Conservation (phyloP, 208 protist genomes). For the Entamoeba dispar region DNA sequence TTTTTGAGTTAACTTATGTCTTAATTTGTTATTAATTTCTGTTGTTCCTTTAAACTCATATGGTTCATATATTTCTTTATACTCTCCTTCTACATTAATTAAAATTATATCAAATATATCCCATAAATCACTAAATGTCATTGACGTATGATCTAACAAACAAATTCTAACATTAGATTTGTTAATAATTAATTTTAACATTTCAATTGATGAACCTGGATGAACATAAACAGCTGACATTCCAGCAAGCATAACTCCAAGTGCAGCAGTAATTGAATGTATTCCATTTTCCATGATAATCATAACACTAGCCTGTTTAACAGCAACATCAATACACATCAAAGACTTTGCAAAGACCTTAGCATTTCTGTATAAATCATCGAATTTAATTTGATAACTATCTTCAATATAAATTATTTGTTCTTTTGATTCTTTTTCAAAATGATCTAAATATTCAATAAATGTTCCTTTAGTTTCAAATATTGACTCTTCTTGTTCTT, state of each 20-base stretch:
- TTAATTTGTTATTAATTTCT: neutral
- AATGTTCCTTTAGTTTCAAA: neutral
- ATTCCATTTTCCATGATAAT: neutral
- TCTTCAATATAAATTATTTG: neutral
- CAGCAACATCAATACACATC: neutral
- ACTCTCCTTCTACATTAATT: neutral
- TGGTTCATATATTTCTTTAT: neutral
- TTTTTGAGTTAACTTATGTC: neutral
- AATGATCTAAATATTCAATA: neutral
- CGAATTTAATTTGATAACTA: neutral
- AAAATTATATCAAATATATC: neutral
- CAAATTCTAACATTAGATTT: neutral
- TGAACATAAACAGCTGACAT: neutral
- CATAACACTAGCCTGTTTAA: neutral
- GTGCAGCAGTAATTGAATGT: neutral
- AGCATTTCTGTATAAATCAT: neutral
- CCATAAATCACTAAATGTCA: neutral
- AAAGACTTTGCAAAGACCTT: neutral
- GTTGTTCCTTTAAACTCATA: neutral
- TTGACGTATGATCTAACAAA: neutral
- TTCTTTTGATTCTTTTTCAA: neutral
- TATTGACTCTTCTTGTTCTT: neutral
- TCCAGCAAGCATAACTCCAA: neutral
- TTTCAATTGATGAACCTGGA: neutral
- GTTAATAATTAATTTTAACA: neutral